Conservation (phyloP, 176 grass and related monocot species). For the Hordeum vulgare region MorexV3_pseudomolecules_assembly NC_058522.1:516832421-516832920, state of each 20-base stretch:
- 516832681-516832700: neutral
- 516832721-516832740: slow-evolving; percentile 16
- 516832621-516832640: neutral
- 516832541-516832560: neutral
- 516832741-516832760: slow-evolving; percentile 42
- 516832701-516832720: neutral
- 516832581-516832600: neutral
- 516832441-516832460: neutral
- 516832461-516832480: neutral
- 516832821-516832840: slow-evolving; percentile 80
- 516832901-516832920: neutral
- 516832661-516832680: neutral
- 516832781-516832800: slow-evolving; percentile 87
- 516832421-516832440: neutral
- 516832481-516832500: neutral
- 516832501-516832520: neutral
- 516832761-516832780: slow-evolving; percentile 58
- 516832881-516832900: slow-evolving; percentile 65
- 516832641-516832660: neutral
- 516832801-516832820: slow-evolving; percentile 59
- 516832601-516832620: neutral
- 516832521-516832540: too few species aligned
- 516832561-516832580: neutral
- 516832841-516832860: slow-evolving; percentile 44
- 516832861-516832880: slow-evolving; percentile 61